Evolutionary conservation across 371 early-diverging fungal species (phyloP).

Genomic region (Rhizopus delemar): DNA sequence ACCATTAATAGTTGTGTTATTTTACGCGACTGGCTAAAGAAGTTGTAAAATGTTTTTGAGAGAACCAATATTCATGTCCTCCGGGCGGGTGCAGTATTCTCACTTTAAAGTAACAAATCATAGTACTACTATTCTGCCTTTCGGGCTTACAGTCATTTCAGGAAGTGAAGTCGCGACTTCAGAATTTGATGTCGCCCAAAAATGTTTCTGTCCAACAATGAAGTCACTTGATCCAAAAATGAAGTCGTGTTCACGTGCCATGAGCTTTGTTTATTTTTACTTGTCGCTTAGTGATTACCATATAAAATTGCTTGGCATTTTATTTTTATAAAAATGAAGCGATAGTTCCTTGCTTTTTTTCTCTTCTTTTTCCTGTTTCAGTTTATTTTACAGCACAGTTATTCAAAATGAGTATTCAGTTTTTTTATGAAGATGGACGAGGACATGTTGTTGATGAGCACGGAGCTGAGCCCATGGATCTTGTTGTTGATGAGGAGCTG

Average conservation of each 20-base stretch:
- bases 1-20: no score
- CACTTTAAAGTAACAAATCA: no score
- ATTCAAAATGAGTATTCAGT: constrained; percentile 14
- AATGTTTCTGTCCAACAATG: constrained; percentile 16
- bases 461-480: no score
- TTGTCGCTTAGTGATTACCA: constrained; percentile 12
- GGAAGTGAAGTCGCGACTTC: constrained; percentile 20
- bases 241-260: constrained; percentile 18
- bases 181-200: constrained; percentile 18
- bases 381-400: constrained; percentile 13
- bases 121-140: no score
- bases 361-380: constrained; percentile 12
- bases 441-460: no score
- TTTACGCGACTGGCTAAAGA: no score
- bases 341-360: constrained; percentile 9
- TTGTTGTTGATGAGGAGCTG: no score
- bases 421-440: no score
- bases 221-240: no score
- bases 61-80: no score
- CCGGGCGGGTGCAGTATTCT: no score
- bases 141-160: constrained; percentile 15
- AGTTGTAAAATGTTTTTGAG: no score
- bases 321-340: constrained; percentile 9
- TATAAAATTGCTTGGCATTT: constrained; percentile 8
- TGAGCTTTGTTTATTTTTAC: constrained; percentile 18